Base-by-base conservation (phyloP, 2,329 filamentous ascomycete genomes). In the Sporothrix mexicana region DNA sequence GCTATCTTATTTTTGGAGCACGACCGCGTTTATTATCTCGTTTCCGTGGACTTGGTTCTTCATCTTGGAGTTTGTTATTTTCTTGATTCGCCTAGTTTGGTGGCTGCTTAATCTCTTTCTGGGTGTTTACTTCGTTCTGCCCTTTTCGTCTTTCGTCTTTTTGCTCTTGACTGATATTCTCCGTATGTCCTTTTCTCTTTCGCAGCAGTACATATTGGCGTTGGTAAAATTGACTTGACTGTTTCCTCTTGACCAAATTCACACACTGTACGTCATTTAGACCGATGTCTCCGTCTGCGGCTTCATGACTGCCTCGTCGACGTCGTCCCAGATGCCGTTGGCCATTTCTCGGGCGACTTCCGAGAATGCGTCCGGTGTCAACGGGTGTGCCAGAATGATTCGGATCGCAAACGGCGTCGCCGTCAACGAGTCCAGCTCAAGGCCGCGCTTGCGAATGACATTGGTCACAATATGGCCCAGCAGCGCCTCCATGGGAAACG, bases 401-500 rank as follows among this genome's bases (percentile, higher is more conserved):
- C 66, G 49, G n/a, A 69, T 69, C 10, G 66, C 36, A 10, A 41
- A 71, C 5, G 59, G 43, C 13, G 61, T 71, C 15, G 70, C 70
- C 8, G 64, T 20, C 13, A 71, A 17, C n/a, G 59, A 71, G 36
- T 57, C 70, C 13, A 71, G 30, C 30, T 64, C 59, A 9, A 71
- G 47, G 12, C 43, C 43, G 47, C 70, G 59, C 49, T 41, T 47
- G 25, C n/a, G 30, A 30, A 71, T 47, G 1, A 71, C 51, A 23
- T 47, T 47, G n/a, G 49, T 66, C 45, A 71, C 20, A 13, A 71
- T 53, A 49, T 71, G 61, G 49, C 45, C 25, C 59, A 71, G 49
- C 2, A 66, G 47, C 6, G 49, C 70, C 59, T 53, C 70, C 70
- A 71, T 71, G 47, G 70, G 45, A 20, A 71, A 71, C 17, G 70